These are phyloP conservation scores for Vigna angularis DNA, from an alignment of 306 rosid genomes.

Conservation along the genomic window DNA sequence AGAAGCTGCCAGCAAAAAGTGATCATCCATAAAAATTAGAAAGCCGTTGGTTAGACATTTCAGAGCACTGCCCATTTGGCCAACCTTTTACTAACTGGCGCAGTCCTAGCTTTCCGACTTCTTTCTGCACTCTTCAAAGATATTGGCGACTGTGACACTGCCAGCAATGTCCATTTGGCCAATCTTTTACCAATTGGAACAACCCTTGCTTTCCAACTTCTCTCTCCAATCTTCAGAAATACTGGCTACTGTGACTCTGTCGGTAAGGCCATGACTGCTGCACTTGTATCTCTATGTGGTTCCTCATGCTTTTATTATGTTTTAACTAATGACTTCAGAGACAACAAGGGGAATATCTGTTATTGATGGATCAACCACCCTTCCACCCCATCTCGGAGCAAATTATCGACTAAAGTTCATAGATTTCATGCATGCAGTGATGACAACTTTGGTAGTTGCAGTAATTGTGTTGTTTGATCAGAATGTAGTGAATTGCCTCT, in stretches of 20 bases:
- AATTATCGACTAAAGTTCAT: conserved; percentile 56
- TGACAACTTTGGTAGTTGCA: conserved; percentile 67
- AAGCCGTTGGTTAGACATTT: conserved; percentile 77
- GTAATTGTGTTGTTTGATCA: conserved; percentile 73
- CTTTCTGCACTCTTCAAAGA: conserved; percentile 77
- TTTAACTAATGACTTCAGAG: conserved; percentile 74
- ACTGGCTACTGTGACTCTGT: conserved; percentile 69
- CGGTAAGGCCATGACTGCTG: conserved; percentile 56
- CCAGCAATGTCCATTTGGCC: conserved; percentile 66
- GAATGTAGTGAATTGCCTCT: conserved; percentile 71
- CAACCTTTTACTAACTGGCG: conserved; percentile 83
- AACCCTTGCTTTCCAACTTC: conserved; percentile 85
- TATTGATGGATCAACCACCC: conserved; percentile 66
- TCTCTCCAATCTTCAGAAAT: conserved; percentile 77
- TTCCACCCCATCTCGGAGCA: conserved; percentile 52
- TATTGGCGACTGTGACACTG: conserved; percentile 69
- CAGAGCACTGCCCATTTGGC: conserved; percentile 84
- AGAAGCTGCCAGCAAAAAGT: too few species aligned
- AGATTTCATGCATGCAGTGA: conserved; percentile 70
- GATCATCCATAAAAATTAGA: conserved; percentile 22
- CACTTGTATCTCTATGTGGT: conserved; percentile 60
- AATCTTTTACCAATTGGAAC: conserved; percentile 89
- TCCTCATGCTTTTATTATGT: conserved; percentile 59
- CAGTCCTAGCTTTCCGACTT: conserved; percentile 85
- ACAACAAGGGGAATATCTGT: conserved; percentile 66